Conservation (phyloP, 1,139 yeast species). For the Arxiozyma telluris region DNA sequence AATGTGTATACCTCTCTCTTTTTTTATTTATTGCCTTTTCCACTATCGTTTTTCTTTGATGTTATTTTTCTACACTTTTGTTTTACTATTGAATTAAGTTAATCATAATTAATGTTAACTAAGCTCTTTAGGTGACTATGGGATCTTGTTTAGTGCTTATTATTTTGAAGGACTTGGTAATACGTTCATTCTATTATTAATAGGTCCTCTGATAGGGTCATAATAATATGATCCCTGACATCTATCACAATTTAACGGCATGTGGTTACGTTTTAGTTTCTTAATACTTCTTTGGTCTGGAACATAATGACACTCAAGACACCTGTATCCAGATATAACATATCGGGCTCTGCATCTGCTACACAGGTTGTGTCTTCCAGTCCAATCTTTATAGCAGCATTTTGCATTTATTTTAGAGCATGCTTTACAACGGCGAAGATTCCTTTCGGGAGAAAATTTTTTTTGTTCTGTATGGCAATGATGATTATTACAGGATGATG, state of each 20-base stretch:
- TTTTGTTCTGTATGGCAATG: constrained; percentile 17
- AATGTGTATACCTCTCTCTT: neutral
- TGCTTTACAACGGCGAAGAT: constrained; percentile 19
- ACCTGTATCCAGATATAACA: constrained; percentile 20
- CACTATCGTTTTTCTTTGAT: neutral
- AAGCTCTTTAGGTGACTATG: too few species aligned
- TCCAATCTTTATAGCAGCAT: constrained; percentile 22
- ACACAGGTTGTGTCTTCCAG: constrained; percentile 19
- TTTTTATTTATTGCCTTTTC: too few species aligned
- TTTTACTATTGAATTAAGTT: neutral
- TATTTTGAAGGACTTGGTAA: neutral
- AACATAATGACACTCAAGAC: constrained; percentile 19
- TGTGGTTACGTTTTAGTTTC: constrained; percentile 10
- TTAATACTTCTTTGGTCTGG: constrained; percentile 19
- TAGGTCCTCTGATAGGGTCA: constrained; percentile 19
- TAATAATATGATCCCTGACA: constrained; percentile 18
- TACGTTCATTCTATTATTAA: neutral
- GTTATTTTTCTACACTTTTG: neutral
- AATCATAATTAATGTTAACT: neutral
- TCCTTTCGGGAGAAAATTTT: constrained; percentile 10
- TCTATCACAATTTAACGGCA: constrained; percentile 11
- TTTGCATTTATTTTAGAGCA: constrained; percentile 21
- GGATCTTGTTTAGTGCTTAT: neutral
- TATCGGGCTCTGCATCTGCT: constrained; percentile 23
- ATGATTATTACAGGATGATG: constrained; percentile 9